Evolutionary conservation across 306 rosid genomes (phyloP).

Genomic region (Lathyrus sativus): DNA sequence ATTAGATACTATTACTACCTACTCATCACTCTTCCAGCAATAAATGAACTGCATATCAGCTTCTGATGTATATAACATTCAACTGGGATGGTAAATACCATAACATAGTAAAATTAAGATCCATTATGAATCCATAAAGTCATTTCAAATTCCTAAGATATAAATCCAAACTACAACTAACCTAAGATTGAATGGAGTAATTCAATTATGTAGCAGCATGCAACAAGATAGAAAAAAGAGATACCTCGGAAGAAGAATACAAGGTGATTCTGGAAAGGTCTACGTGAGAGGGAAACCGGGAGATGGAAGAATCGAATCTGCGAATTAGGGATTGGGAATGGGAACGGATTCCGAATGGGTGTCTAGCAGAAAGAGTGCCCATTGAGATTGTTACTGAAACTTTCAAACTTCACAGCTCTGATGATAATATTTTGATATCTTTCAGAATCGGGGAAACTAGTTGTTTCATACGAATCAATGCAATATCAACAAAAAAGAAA

Average conservation of each 20-base stretch:
- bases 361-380: constrained; percentile 55
- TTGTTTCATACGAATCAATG: not conserved
- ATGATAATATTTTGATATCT: not conserved
- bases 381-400: constrained; percentile 39
- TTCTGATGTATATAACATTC: constrained; percentile 5
- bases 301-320: constrained; percentile 40
- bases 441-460: constrained; percentile 1
- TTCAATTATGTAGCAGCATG: too few relatives aligned
- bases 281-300: constrained; percentile 47
- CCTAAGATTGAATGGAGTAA: not conserved
- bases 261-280: constrained; percentile 49
- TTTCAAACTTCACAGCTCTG: constrained; percentile 10
- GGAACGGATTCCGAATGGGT: constrained; percentile 50
- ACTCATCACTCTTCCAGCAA: constrained; percentile 27
- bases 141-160: not conserved
- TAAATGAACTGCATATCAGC: constrained; percentile 1
- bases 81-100: constrained; percentile 23
- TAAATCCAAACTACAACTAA: not conserved
- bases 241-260: constrained; percentile 58
- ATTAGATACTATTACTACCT: constrained; percentile 20
- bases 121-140: not conserved
- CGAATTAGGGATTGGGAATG: constrained; percentile 42
- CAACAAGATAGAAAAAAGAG: too few relatives aligned
- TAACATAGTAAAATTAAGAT: constrained; percentile 10
- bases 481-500: not conserved